phyloP scores from a whole-genome alignment of 106 monocot genomes.

The Allium fistulosum region DNA sequence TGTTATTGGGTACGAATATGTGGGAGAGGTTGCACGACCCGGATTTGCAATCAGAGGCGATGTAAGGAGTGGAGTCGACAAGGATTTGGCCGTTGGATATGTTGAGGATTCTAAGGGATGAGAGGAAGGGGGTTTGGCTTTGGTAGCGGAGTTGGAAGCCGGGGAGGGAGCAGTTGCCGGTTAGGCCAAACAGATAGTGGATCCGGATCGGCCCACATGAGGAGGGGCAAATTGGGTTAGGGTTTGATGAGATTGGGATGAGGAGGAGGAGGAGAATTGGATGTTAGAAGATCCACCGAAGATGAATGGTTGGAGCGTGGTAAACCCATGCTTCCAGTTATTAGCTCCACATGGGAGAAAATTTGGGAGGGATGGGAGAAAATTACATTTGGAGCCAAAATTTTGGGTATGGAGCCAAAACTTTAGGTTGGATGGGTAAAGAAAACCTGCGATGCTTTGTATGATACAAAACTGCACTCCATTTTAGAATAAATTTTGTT shows the following conservation, averaged over 20 bases:
- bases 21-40: conserved; percentile 2
- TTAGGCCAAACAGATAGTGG: conserved; percentile 31
- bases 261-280: conserved; percentile 1
- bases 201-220: conserved; percentile 16
- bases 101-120: conserved; percentile 10
- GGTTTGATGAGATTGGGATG: background rate
- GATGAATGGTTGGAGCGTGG: too few relatives aligned
- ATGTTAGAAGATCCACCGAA: too few relatives aligned
- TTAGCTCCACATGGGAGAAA: too few relatives aligned
- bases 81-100: conserved; percentile 22
- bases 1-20: conserved; percentile 11
- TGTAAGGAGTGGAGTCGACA: conserved; percentile 22
- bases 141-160: conserved; percentile 25
- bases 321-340: too few relatives aligned
- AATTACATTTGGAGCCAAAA: too few relatives aligned
- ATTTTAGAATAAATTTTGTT: too few relatives aligned
- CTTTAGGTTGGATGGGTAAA: too few relatives aligned
- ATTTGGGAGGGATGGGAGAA: too few relatives aligned
- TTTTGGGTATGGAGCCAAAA: too few relatives aligned
- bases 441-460: too few relatives aligned
- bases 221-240: conserved; percentile 12
- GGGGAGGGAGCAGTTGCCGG: conserved; percentile 16
- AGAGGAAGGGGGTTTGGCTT: conserved; percentile 2
- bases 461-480: too few relatives aligned
- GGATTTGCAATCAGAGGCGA: conserved; percentile 12